Evolutionary conservation across 768 basidiomycete genomes (phyloP), one percentile per base, ranked within the genome.

Genomic region (Neoboletus subvelutipes): DNA sequence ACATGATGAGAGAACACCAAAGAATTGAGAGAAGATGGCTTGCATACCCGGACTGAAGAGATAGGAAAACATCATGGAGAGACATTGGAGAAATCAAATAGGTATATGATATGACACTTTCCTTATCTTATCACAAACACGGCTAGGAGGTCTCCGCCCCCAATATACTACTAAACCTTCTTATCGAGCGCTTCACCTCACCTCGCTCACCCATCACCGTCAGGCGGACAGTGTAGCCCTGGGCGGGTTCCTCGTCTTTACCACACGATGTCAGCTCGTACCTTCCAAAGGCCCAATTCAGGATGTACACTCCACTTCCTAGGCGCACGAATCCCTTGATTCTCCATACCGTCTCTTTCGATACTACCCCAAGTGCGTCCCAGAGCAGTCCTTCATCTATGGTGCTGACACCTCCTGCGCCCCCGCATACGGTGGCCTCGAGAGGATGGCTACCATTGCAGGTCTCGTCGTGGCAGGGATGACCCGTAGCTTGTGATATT

Each of bases 211-310:
- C 94, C 95, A 98, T 98, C 29, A 90, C 80, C n/a, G 93, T 96
- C 69, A 96, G 61, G 53, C 79, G 76, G 24, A 93, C 61, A 29
- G 77, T 74, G 5, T 71, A 77, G 12, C 62, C 67, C 1, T 65
- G 2, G 7, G 37, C 67, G 22, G 62, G 63, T n/a, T 68, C 61
- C 49, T 34, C 59, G 63, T 48, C 52, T 6, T 56, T 52, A n/a
- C 72, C 71, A 1, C 70, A 70, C 37, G 70, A 76, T 12, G 85
- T 79, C 40, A 88, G 72, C 28, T 94, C 91, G 67, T 82, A 86
- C 40, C 94, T 82, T 15, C 92, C 92, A 74, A 97, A 98, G 8
- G 94, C 94, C 92, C 93, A 98, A 68, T 98, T 98, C 56, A 96
- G 64, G 57, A 94, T 88, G 67, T 79, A 69, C 60, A 73, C 64